These are phyloP conservation scores for Acorus gramineus DNA, from an alignment of 106 monocot species.

Conservation along the genomic window DNA sequence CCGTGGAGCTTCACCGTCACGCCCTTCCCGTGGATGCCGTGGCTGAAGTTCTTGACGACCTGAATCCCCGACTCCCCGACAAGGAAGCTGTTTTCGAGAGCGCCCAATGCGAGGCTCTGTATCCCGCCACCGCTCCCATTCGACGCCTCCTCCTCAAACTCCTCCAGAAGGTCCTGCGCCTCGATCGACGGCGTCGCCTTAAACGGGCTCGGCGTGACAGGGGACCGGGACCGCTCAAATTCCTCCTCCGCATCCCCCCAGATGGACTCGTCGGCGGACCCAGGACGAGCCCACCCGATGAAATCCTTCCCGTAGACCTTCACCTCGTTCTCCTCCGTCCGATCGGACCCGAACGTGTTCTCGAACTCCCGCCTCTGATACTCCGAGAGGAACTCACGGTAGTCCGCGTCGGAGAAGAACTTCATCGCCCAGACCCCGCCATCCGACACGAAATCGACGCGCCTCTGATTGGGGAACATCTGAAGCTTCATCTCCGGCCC, in stretches of 20 bases:
- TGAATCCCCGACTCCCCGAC: conserved; percentile 71
- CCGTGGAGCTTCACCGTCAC: conserved; percentile 42
- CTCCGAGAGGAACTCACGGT: conserved; percentile 30
- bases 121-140: conserved; percentile 34
- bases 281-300: conserved; percentile 77
- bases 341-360: conserved; percentile 57
- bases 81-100: conserved; percentile 68
- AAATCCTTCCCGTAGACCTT: conserved; percentile 89
- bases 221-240: conserved; percentile 25
- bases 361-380: conserved; percentile 70
- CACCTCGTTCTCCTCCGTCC: conserved; percentile 41
- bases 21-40: conserved; percentile 82
- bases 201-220: conserved; percentile 1
- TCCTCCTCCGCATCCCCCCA: conserved; percentile 80
- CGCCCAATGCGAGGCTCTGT: conserved; percentile 74
- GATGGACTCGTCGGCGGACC: conserved; percentile 63
- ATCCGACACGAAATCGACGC: conserved; percentile 79
- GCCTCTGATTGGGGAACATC: conserved; percentile 59
- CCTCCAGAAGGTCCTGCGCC: conserved; percentile 36
- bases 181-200: conserved; percentile 6
- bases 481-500: conserved; percentile 66
- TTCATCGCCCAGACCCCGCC: conserved; percentile 84
- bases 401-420: conserved; percentile 33
- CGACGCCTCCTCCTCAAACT: conserved; percentile 57
- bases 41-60: conserved; percentile 76